Evolutionary conservation across 768 basidiomycete species (phyloP).

Genomic region (Terana coerulea): DNA sequence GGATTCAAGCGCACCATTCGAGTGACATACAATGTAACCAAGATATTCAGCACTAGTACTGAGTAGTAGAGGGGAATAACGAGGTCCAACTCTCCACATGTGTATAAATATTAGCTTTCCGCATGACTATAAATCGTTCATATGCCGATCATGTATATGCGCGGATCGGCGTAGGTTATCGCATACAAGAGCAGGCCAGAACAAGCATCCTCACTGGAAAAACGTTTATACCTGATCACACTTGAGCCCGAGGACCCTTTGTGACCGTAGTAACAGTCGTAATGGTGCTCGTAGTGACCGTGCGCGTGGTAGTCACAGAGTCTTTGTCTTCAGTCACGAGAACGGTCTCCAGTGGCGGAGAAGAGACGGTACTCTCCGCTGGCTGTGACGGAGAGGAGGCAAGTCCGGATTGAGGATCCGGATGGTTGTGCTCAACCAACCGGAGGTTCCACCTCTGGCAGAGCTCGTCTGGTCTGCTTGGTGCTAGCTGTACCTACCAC

Average conservation of each 20-base stretch:
- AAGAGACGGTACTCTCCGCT: constrained; percentile 11
- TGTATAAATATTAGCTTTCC: no score
- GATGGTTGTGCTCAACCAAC: constrained; percentile 14
- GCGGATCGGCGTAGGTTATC: no score
- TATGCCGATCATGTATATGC: no score
- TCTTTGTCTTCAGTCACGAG: constrained; percentile 21
- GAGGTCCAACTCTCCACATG: no score
- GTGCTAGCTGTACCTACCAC: constrained; percentile 20
- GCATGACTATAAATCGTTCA: no score
- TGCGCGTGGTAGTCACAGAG: constrained; percentile 22
- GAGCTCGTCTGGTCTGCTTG: constrained; percentile 11
- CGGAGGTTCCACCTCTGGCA: constrained; percentile 23
- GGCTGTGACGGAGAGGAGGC: constrained; percentile 8
- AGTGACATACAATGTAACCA: no score
- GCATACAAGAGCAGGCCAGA: no score
- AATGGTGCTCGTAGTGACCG: constrained; percentile 25
- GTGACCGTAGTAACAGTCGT: constrained; percentile 25
- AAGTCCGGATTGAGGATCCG: neutral
- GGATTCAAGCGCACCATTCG: no score
- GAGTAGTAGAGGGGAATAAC: no score
- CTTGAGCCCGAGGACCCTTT: constrained; percentile 17
- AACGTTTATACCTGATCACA: no score
- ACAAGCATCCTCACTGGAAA: no score
- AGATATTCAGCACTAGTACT: no score
- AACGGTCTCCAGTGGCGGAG: constrained; percentile 16